Percentiles rank a stretch among this genome's conserved stretches.
These are phyloP conservation scores for Lactarius akahatsu DNA, from an alignment of 768 basidiomycete genomes.

Conservation along the genomic window DNA sequence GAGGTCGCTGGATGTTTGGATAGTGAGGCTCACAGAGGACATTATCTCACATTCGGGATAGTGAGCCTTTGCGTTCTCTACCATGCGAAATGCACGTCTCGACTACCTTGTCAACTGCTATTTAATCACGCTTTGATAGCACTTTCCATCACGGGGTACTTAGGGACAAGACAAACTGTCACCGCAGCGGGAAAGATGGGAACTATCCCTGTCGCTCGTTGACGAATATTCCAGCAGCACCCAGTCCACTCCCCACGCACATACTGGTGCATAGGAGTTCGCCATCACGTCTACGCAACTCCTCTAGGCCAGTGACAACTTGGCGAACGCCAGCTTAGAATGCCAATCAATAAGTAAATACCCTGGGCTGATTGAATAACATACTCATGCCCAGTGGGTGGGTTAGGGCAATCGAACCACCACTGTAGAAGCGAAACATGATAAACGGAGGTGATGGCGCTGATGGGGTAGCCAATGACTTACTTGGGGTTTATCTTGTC, in stretches of 20 bases:
- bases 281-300: conserved; percentile 67
- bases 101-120: neutral
- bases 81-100: neutral
- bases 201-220: conserved; percentile 46
- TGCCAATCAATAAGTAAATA: conserved; percentile 12
- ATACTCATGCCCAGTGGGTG: conserved; percentile 85
- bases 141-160: neutral
- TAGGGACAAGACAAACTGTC: neutral
- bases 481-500: conserved; percentile 86
- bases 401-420: conserved; percentile 81
- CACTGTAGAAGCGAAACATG: conserved; percentile 44
- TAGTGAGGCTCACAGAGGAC: conserved; percentile 24
- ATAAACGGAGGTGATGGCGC: neutral
- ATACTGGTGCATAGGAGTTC: conserved; percentile 79
- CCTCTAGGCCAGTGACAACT: conserved; percentile 83
- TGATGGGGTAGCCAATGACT: conserved; percentile 33
- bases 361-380: conserved; percentile 33
- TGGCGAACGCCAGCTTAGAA: conserved; percentile 75
- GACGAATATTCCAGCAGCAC: conserved; percentile 76
- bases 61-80: neutral
- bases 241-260: conserved; percentile 88
- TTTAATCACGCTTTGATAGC: neutral
- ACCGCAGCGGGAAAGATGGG: too few relatives aligned
- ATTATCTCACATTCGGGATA: conserved; percentile 7
- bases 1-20: conserved; percentile 24